Conservation (phyloP, 2,329 filamentous ascomycete genomes). For the Fusarium musae region DNA sequence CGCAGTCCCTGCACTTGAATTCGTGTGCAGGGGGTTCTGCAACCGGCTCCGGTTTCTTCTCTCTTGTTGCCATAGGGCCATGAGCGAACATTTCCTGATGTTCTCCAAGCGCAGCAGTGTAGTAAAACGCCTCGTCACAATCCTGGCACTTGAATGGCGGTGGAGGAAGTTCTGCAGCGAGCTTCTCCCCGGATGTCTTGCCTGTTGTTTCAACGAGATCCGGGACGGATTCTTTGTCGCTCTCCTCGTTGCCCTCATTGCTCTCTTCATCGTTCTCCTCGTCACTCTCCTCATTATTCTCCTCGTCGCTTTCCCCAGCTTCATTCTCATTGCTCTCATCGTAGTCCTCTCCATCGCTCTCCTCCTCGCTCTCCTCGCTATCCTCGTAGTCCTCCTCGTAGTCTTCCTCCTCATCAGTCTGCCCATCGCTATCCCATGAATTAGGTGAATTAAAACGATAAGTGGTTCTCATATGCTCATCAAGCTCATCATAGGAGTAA, state of each 20-base stretch:
- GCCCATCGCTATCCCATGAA: neutral
- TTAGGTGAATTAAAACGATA: neutral
- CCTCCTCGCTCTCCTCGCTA: neutral
- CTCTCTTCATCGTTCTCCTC: neutral
- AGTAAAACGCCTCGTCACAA: neutral
- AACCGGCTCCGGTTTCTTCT: too few relatives aligned
- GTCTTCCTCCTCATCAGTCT: neutral
- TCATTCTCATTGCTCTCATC: neutral
- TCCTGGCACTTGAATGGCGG: neutral
- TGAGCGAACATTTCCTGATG: too few relatives aligned
- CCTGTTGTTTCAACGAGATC: neutral
- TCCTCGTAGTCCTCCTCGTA: neutral
- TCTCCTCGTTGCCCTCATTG: neutral
- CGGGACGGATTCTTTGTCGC: neutral
- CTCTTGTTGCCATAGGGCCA: too few relatives aligned
- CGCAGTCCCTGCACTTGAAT: too few relatives aligned
- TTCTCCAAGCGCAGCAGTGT: neutral
- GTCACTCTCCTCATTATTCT: too few relatives aligned
- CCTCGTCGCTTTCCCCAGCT: neutral
- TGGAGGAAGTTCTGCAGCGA: neutral
- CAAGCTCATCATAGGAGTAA: neutral
- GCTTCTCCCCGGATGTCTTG: too few relatives aligned
- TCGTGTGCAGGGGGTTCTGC: too few relatives aligned
- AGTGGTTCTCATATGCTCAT: neutral
- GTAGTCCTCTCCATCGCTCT: neutral